Conservation (phyloP, 2,329 filamentous ascomycete species). For the Chlorencoelia australis region DNA sequence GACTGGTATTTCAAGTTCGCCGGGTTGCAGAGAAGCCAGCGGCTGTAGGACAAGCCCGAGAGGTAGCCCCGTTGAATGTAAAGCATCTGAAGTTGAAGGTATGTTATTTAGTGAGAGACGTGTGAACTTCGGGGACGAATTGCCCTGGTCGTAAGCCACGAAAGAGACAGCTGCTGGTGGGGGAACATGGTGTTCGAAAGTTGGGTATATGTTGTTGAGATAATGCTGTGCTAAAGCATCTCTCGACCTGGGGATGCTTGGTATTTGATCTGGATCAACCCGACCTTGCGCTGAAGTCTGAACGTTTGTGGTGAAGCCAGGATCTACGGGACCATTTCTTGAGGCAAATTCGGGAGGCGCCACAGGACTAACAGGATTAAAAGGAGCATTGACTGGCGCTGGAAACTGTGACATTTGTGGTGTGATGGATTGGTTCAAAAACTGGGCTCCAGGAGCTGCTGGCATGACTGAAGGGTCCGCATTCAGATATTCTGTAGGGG, state of each 20-base stretch:
- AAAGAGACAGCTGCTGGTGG: slow-evolving; percentile 83
- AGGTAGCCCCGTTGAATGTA: slow-evolving; percentile 72
- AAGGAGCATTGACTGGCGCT: slow-evolving; percentile 43
- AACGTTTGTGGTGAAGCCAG: slow-evolving; percentile 34
- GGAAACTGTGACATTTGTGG: slow-evolving; percentile 50
- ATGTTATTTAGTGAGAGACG: slow-evolving; percentile 91
- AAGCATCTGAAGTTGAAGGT: slow-evolving; percentile 68
- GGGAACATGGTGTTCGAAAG: slow-evolving; percentile 87
- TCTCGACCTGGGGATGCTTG: slow-evolving; percentile 77
- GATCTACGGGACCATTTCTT: slow-evolving; percentile 30
- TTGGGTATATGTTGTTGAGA: slow-evolving; percentile 80
- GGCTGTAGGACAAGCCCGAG: slow-evolving; percentile 85
- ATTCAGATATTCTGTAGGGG: slow-evolving; percentile 49
- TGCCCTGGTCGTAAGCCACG: slow-evolving; percentile 91
- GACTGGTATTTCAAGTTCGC: slow-evolving; percentile 80
- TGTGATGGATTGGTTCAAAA: slow-evolving; percentile 35
- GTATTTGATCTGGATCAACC: slow-evolving; percentile 86
- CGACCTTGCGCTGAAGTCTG: slow-evolving; percentile 58
- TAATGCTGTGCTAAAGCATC: slow-evolving; percentile 78
- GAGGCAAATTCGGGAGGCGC: slow-evolving; percentile 38
- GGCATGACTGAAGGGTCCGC: slow-evolving; percentile 36
- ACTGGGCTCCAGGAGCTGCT: slow-evolving; percentile 33
- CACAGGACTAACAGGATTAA: slow-evolving; percentile 33
- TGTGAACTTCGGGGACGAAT: slow-evolving; percentile 88
- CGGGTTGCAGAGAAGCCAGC: slow-evolving; percentile 69